Base-by-base conservation (phyloP, 2,329 filamentous ascomycete species). In the Akanthomyces lecanii region DNA sequence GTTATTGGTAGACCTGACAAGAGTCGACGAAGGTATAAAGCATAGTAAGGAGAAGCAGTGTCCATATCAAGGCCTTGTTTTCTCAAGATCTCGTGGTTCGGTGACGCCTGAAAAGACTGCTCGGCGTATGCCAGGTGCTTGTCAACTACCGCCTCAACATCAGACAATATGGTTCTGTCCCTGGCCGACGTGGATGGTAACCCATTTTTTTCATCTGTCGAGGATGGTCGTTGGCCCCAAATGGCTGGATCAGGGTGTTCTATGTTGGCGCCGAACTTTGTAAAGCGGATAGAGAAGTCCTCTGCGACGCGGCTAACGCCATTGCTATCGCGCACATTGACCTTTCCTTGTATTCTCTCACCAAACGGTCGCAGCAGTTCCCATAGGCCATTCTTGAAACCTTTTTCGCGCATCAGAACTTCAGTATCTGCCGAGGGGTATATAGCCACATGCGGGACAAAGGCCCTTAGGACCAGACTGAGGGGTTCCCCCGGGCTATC, bases 281-380 rank as follows among this genome's bases (percentile, higher is more conserved):
- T 87, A 73, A 99, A 97, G 62, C 92, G 89, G 63, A 99, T 84
- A 1, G 91, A 89, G 75, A 92, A 99, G 73, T 98, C 92, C 62
- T 97, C 94, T 79, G 90, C 94, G 45, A 86, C 85, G 71, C 87
- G 87, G 72, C 92, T 93, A 50, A 89, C 85, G 10, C 95, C 94
- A 68, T 91, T 87, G 72, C 93, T 97, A 76, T 99, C 95, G 69
- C 95, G 82, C 62, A 98, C 89, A 4, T 90, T 90, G 58, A 99
- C 89, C 71, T 95, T 96, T 36, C 95, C 95, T 56, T 89, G 85
- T 0, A 98, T 84, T 18, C 83, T 85, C 76, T 99, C 95, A 36
- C 95, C 95, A 77, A 96, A 99, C 0, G 95, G 94, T 57, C 94
- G 83, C 62, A 99, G 78, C 28, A 99, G 79, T 74, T 96, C 90